phyloP scores from a whole-genome alignment of 177 flowering plant species.

The Vitis hybrid region DNA sequence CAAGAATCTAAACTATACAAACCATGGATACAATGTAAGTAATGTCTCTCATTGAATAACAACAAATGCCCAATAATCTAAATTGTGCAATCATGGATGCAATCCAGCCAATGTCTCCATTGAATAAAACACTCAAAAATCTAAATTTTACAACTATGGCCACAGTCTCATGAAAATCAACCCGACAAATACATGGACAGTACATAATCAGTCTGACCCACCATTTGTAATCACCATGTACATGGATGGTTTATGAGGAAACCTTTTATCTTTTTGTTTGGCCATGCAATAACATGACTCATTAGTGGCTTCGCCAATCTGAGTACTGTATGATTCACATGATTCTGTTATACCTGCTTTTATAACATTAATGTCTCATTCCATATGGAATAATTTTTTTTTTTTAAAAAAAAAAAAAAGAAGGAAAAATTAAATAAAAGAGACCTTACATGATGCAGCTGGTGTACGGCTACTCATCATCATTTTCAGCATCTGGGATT shows the following conservation, averaged over 20 bases:
- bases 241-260: too few relatives aligned
- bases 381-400: too few relatives aligned
- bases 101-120: background rate
- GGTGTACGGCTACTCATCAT: slow-evolving; percentile 28
- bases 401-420: too few relatives aligned
- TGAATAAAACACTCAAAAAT: background rate
- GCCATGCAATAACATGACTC: background rate
- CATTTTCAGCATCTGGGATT: slow-evolving; percentile 32
- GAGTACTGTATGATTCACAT: background rate
- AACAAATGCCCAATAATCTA: background rate
- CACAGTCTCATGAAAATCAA: too few relatives aligned
- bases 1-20: too few relatives aligned
- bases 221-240: too few relatives aligned
- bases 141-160: too few relatives aligned
- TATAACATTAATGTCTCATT: background rate
- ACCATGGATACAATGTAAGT: too few relatives aligned
- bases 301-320: background rate
- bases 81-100: background rate
- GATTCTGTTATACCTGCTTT: background rate
- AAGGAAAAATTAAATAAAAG: too few relatives aligned
- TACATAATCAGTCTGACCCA: too few relatives aligned
- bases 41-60: background rate
- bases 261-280: too few relatives aligned
- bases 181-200: too few relatives aligned
- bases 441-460: background rate